A percentile compares a stretch with the other conserved stretches of the same genome.
These are phyloP conservation scores for Dioscorea zingiberensis DNA, from an alignment of 106 monocot species.

Conservation along the genomic window DNA sequence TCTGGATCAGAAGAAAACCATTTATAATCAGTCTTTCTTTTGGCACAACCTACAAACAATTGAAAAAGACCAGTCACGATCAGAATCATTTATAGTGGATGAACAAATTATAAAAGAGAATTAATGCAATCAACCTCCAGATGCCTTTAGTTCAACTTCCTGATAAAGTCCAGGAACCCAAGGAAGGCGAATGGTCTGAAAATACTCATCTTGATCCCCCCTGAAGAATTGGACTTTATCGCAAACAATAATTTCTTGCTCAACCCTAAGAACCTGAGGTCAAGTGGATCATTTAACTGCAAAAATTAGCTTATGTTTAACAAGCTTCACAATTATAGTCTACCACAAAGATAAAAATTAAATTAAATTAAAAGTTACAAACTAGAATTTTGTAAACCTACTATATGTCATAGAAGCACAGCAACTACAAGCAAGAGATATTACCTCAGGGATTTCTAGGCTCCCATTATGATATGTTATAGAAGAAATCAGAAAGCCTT, in stretches of 20 bases:
- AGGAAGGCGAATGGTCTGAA: slow-evolving; percentile 55
- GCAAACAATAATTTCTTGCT: slow-evolving; percentile 72
- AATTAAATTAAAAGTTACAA: too few species aligned
- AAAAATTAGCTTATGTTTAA: background rate
- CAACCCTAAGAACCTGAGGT: slow-evolving; percentile 58
- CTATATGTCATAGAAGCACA: too few species aligned
- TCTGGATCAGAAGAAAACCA: slow-evolving; percentile 69
- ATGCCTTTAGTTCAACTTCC: slow-evolving; percentile 57
- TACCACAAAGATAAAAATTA: too few species aligned
- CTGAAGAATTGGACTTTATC: slow-evolving; percentile 51
- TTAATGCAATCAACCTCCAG: slow-evolving; percentile 54
- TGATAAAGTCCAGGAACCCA: slow-evolving; percentile 85
- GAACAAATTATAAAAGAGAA: background rate
- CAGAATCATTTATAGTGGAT: background rate
- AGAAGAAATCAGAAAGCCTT: slow-evolving; percentile 61
- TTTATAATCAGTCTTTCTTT: slow-evolving; percentile 48
- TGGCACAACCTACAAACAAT: slow-evolving; percentile 65
- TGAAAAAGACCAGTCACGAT: background rate
- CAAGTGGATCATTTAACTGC: slow-evolving; percentile 1
- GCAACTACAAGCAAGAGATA: background rate
- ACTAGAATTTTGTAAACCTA: too few species aligned
- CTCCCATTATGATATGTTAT: slow-evolving; percentile 50
- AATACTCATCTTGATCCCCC: slow-evolving; percentile 18
- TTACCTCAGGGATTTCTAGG: slow-evolving; percentile 50
- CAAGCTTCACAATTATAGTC: too few species aligned